Base-by-base conservation (phyloP, 495 filamentous ascomycete species). In the Terfezia boudieri region DNA sequence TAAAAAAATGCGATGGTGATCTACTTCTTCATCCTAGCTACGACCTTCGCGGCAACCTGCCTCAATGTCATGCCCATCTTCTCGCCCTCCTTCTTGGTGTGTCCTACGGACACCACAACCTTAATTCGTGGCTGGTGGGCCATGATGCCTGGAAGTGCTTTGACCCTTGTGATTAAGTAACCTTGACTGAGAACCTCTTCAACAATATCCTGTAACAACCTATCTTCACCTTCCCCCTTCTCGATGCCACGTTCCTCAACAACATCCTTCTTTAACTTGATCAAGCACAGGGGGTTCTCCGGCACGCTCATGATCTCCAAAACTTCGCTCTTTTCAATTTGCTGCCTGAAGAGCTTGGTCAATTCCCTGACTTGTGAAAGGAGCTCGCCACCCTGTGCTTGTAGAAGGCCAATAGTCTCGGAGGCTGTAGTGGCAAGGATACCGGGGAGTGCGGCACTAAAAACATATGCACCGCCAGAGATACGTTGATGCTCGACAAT, bases 401-500 rank as follows among this genome's bases (percentile, higher is more conserved):
- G 85, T 43, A 96, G 73, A 55, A 95, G 69, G 46, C 79, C 80
- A 50, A 96, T 71, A 9, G 84, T 84, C 66, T 92, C 90, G 66
- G 82, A 87, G 2, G 89, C 86, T n/a, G 88, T 93, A 26, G 88
- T 89, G 14, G 92, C 87, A 36, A 94, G 73, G 71, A 96, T 81
- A 32, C 90, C 90, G 12, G 90, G 92, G 49, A 96, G 71, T 20
- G 92, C 90, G 10, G 90, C 90, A 49, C 87, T 94, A 71, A 83
- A 98, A 9, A 89, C 94, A 66, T 95, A 96, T 4, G 88, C 79
- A 7, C 84, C 75, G 35, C 86, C 82, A 14, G 83, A 83, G 61
- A 98, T 84, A 56, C 90, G 85, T 67, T 96, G 90, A 63, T 98
- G 90, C 67, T 90, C 85, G 16, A 95, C 81, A 38, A 96, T 84